Conservation (phyloP, 306 rosid species). For the Fragaria iinumae region DNA sequence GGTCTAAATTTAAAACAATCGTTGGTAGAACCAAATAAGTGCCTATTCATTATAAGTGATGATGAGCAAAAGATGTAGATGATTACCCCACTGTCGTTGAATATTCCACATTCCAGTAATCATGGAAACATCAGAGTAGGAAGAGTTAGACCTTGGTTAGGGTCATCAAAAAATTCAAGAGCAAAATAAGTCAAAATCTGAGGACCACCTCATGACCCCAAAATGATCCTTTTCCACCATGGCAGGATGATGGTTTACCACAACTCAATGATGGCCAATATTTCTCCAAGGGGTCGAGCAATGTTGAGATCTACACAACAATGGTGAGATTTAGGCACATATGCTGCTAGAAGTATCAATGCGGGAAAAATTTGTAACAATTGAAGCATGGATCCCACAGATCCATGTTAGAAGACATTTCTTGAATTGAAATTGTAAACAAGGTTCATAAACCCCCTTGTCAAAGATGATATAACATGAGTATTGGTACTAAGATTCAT, state of each 20-base stretch:
- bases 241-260: slow-evolving; percentile 58
- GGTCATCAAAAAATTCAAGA: slow-evolving; percentile 13
- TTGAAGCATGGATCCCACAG: too few species aligned
- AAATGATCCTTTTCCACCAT: slow-evolving; percentile 74
- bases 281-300: slow-evolving; percentile 52
- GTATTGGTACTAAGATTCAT: too few species aligned
- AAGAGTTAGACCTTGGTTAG: slow-evolving; percentile 40
- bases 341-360: not conserved
- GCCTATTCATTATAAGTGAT: not conserved
- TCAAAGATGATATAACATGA: too few species aligned
- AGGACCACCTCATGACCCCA: slow-evolving; percentile 96
- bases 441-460: too few species aligned
- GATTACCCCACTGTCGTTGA: slow-evolving; percentile 88
- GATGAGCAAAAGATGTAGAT: slow-evolving; percentile 42
- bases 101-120: slow-evolving; percentile 27
- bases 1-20: not conserved
- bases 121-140: slow-evolving; percentile 34
- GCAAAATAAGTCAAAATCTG: slow-evolving; percentile 27
- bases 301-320: slow-evolving; percentile 57
- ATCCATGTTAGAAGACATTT: too few species aligned
- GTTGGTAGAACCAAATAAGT: not conserved
- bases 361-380: too few species aligned
- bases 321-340: slow-evolving; percentile 12
- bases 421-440: too few species aligned
- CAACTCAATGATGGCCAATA: slow-evolving; percentile 96